A percentile compares a stretch with the other conserved stretches of the same genome.
Conservation (phyloP, 208 protist genomes). For the Naegleria lovaniensis region DNA sequence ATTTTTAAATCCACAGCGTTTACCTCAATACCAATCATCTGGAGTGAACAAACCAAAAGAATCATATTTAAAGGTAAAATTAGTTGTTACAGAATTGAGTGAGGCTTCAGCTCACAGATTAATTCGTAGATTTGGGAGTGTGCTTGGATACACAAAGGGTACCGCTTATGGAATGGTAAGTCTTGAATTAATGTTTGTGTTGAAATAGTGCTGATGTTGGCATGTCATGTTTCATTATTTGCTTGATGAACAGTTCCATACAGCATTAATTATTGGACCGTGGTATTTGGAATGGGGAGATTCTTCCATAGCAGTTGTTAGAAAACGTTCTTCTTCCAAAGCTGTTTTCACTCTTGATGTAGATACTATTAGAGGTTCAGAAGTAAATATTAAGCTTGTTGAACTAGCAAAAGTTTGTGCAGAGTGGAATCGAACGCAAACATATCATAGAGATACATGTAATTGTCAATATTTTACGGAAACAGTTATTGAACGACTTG, state of each 20-base stretch:
- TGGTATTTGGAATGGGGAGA: constrained; percentile 22
- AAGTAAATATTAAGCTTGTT: background rate
- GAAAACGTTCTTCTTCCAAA: background rate
- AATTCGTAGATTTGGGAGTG: background rate
- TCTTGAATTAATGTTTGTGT: background rate
- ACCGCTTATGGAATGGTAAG: background rate
- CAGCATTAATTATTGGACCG: background rate
- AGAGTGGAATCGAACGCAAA: background rate
- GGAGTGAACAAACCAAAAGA: background rate
- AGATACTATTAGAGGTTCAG: background rate
- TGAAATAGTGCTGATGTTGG: no score
- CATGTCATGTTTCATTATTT: no score
- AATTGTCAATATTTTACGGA: constrained; percentile 27
- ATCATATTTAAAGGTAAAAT: background rate
- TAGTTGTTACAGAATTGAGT: background rate
- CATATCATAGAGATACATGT: background rate
- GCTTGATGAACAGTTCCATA: background rate
- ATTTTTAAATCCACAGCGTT: background rate
- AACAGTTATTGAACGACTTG: background rate
- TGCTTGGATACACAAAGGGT: background rate
- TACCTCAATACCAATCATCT: background rate
- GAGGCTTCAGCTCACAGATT: background rate
- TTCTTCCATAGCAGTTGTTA: background rate
- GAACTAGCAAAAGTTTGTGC: background rate
- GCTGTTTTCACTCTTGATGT: background rate